phyloP scores from a whole-genome alignment of 169 alveolate genomes.

The Sarcocystis neurona region DNA sequence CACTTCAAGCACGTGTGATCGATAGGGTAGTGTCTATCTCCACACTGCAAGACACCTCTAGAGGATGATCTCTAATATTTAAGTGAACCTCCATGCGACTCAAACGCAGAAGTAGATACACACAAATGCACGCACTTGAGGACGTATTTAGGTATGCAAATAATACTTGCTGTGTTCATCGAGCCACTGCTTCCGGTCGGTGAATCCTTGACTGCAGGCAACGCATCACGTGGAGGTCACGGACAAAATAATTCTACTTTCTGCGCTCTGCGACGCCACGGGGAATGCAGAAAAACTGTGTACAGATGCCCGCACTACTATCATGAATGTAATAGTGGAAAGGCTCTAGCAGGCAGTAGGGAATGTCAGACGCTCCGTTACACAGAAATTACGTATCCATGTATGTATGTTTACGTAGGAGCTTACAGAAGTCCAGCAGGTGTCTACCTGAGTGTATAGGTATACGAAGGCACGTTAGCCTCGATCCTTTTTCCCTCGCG shows the following conservation, averaged over 20 bases:
- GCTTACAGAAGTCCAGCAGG: not conserved
- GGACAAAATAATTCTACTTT: slow-evolving; percentile 22
- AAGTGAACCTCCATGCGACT: not conserved
- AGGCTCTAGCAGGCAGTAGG: slow-evolving; percentile 15
- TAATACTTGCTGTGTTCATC: no score
- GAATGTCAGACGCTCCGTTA: not conserved
- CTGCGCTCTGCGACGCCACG: slow-evolving; percentile 28
- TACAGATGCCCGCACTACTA: slow-evolving; percentile 29
- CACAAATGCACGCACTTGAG: no score
- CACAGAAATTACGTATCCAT: not conserved
- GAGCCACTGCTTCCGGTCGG: no score
- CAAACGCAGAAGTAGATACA: no score
- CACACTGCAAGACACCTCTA: not conserved
- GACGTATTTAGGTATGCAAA: no score
- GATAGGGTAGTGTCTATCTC: not conserved
- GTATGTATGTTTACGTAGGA: not conserved
- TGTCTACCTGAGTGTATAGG: not conserved
- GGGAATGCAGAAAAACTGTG: slow-evolving; percentile 13
- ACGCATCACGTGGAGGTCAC: slow-evolving; percentile 6
- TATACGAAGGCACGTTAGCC: not conserved
- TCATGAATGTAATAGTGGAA: slow-evolving; percentile 30
- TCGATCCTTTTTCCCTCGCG: not conserved
- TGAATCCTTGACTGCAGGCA: slow-evolving; percentile 12
- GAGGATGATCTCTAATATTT: not conserved
- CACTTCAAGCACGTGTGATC: no score